These are phyloP conservation scores for Mrakia frigida DNA, from an alignment of 768 basidiomycete species.

Conservation along the genomic window DNA sequence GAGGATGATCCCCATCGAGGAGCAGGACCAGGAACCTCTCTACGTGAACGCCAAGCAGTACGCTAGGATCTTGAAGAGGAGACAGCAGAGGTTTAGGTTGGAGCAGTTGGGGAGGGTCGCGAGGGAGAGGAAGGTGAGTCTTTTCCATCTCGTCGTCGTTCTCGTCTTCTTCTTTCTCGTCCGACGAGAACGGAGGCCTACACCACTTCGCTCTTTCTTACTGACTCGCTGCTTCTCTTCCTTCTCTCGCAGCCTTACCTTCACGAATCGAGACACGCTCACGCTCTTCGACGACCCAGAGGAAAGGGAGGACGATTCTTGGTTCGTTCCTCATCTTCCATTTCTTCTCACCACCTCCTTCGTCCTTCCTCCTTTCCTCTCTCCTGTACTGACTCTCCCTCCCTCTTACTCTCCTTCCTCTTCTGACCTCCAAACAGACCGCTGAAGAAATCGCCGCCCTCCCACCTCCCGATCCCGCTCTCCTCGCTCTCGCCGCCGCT, in stretches of 20 bases:
- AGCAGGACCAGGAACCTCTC: constrained; percentile 82
- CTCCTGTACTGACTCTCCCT: not conserved
- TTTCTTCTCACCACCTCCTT: not conserved
- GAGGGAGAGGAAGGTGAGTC: constrained; percentile 76
- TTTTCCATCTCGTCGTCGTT: too few relatives aligned
- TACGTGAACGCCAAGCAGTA: constrained; percentile 99
- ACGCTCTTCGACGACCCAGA: constrained; percentile 93
- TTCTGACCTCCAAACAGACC: constrained; percentile 16
- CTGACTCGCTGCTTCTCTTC: not conserved
- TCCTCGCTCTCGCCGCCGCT: not conserved
- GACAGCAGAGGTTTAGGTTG: constrained; percentile 80
- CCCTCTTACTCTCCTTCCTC: not conserved
- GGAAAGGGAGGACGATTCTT: constrained; percentile 97
- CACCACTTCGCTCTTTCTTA: not conserved
- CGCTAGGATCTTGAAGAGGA: constrained; percentile 92
- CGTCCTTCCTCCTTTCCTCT: not conserved
- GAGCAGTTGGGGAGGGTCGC: constrained; percentile 92
- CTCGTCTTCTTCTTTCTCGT: constrained; percentile 19
- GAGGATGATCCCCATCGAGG: not conserved
- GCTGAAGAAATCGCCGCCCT: constrained; percentile 33
- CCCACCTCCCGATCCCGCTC: constrained; percentile 10
- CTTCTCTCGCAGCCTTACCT: constrained; percentile 70
- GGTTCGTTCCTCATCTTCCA: constrained; percentile 21
- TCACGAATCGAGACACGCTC: constrained; percentile 95
- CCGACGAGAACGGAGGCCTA: constrained; percentile 24